Base-by-base conservation (phyloP, 495 filamentous ascomycete genomes). In the Penicillium cataractarum region DNA sequence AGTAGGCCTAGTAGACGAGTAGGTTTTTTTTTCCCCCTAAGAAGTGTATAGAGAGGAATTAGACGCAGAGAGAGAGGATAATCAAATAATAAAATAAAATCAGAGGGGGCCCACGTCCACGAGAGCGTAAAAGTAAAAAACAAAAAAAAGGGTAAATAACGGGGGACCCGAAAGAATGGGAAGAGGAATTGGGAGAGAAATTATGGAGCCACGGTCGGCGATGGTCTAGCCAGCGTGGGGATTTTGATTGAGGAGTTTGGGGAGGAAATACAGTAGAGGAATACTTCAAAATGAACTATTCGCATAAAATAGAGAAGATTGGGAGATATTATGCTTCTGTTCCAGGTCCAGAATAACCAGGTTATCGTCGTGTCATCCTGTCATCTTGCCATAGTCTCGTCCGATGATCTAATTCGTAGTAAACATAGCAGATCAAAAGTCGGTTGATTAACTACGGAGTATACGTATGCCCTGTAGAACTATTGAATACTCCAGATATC, bases 151-250 rank as follows among this genome's bases (percentile, higher is more conserved):
- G 21, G 21, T 46, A 50, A 29, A 29, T 50, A 50, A 50, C 35
- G 24, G 33, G 37, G 54, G 26, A 52, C 54, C 54, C 54, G n/a
- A 58, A 49, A 49, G 56, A 58, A 54, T 54, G 51, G 51, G n/a
- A 54, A 32, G 21, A 6, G 27, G n/a, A n/a, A 32, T 32, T 15
- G 17, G 12, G 26, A 27, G 49, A 13, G 22, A 46, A 46, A 46
- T 44, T 2, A 46, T 50, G 46, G 46, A 50, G 46, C 48, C 58
- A 35, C 40, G 52, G 59, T 61, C 58, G 49, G 35, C 49, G 15
- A 35, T 49, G 58, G 58, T 61, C 59, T 61, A 42, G 59, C 59
- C 59, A 55, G 40, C 39, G 40, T 35, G 40, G 40, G 52, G 52
- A 61, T 55, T n/a, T n/a, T n/a, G n/a, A n/a, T n/a, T n/a, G n/a